These are phyloP conservation scores for Myxozyma geophila DNA, from an alignment of 805 yeast genomes.

Conservation along the genomic window DNA sequence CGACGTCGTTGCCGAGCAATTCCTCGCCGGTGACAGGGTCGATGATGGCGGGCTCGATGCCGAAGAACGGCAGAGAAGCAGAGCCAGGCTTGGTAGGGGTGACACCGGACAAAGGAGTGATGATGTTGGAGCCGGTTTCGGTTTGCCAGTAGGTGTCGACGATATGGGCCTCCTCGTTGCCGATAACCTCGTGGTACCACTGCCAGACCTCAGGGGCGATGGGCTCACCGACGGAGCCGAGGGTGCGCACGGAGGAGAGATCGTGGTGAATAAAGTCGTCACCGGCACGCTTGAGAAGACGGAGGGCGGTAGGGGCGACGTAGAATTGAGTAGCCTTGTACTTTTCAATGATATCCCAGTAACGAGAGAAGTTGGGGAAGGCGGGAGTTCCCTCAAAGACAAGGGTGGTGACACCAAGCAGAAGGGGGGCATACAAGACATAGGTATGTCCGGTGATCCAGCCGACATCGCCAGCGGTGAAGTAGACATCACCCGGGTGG, in stretches of 20 bases:
- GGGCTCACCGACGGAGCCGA: constrained; percentile 99
- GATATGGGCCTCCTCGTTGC: constrained; percentile 85
- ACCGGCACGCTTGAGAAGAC: constrained; percentile 89
- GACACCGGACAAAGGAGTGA: constrained; percentile 93
- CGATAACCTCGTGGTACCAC: constrained; percentile 94
- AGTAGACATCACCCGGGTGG: constrained; percentile 81
- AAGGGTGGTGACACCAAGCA: constrained; percentile 85
- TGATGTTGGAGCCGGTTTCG: constrained; percentile 93
- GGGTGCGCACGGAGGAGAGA: constrained; percentile 81
- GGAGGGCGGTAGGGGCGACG: constrained; percentile 97
- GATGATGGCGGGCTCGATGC: constrained; percentile 85
- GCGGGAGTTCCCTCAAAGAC: constrained; percentile 98
- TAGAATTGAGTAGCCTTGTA: constrained; percentile 93
- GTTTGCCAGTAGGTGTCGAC: constrained; percentile 99
- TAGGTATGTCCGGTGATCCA: constrained; percentile 99
- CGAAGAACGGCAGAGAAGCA: constrained; percentile 95
- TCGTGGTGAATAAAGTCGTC: constrained; percentile 82
- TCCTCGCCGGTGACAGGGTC: constrained; percentile 93
- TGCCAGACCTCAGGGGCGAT: constrained; percentile 98
- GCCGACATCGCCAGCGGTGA: constrained; percentile 98
- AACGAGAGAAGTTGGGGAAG: constrained; percentile 91
- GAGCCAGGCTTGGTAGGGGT: constrained; percentile 97
- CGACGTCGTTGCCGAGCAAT: constrained; percentile 84
- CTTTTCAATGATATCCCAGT: constrained; percentile 94
- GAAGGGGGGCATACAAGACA: constrained; percentile 90